phyloP scores from a whole-genome alignment of 2,329 filamentous ascomycete genomes.

The Ophiostoma perfectum region DNA sequence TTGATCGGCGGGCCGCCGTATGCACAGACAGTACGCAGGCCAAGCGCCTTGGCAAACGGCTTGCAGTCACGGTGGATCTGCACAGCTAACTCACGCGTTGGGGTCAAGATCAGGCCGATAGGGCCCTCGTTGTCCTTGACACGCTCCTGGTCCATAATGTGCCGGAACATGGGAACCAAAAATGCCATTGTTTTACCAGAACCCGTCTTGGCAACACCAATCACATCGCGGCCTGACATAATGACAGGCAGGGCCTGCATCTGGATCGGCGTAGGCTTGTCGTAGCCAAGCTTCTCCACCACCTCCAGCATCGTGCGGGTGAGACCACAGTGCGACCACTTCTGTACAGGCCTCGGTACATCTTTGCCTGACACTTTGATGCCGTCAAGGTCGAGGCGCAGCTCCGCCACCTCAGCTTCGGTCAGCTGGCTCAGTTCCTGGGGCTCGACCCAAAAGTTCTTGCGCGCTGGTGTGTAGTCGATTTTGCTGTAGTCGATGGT shows the following conservation, averaged over 20 bases:
- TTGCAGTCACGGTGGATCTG: conserved; percentile 95
- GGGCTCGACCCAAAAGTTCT: conserved; percentile 92
- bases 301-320: conserved; percentile 83
- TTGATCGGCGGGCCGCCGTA: conserved; percentile 95
- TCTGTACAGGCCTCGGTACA: conserved; percentile 87
- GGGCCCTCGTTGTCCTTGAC: conserved; percentile 82
- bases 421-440: conserved; percentile 76
- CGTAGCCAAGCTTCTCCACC: conserved; percentile 73
- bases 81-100: conserved; percentile 85
- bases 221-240: conserved; percentile 92
- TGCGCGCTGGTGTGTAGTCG: conserved; percentile 78
- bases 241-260: conserved; percentile 90
- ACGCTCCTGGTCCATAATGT: conserved; percentile 88
- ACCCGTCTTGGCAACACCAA: conserved; percentile 94
- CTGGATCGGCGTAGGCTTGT: conserved; percentile 88
- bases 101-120: conserved; percentile 83
- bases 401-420: conserved; percentile 72
- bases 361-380: conserved; percentile 89
- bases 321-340: conserved; percentile 93
- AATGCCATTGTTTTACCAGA: conserved; percentile 98
- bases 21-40: conserved; percentile 80
- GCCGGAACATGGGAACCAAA: conserved; percentile 91
- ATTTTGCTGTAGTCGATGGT: conserved; percentile 80
- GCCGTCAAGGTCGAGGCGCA: conserved; percentile 84
- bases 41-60: conserved; percentile 82